phyloP scores from a whole-genome alignment of 495 filamentous ascomycete genomes.

The Aspergillus coremiiformis region DNA sequence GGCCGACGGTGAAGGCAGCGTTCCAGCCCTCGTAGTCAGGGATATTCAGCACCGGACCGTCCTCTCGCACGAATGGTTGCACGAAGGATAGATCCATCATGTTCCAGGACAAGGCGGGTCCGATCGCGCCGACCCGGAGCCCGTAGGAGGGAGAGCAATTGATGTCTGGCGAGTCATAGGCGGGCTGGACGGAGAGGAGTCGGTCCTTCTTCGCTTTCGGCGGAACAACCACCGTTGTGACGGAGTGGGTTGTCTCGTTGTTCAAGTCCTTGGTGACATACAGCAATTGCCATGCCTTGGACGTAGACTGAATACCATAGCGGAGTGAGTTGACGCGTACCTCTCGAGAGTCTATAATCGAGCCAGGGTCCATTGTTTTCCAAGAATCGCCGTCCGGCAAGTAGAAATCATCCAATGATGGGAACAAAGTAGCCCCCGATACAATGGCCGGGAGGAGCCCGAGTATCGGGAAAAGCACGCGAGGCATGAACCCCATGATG shows the following conservation, averaged over 20 bases:
- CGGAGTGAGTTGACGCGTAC: neutral
- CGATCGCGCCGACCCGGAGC: neutral
- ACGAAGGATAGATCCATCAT: neutral
- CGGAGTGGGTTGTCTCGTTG: neutral
- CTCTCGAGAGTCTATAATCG: neutral
- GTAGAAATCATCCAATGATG: neutral
- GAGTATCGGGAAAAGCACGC: no score
- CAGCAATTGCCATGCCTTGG: neutral
- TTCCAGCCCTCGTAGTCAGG: slow-evolving; percentile 42
- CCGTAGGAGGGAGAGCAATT: slow-evolving; percentile 20
- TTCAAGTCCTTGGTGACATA: neutral
- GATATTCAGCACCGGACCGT: slow-evolving; percentile 3
- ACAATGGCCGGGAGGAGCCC: no score
- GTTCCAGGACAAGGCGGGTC: neutral
- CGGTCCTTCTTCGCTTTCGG: neutral
- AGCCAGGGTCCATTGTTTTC: neutral
- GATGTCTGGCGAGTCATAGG: slow-evolving; percentile 34
- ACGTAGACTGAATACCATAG: neutral
- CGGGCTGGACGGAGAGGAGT: slow-evolving; percentile 35
- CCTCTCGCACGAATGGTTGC: neutral
- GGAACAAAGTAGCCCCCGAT: neutral
- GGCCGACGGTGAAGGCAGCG: slow-evolving; percentile 32
- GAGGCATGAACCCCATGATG: no score
- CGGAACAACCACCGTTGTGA: slow-evolving; percentile 8
- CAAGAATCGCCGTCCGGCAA: neutral